Evolutionary conservation across 2,329 filamentous ascomycete species (phyloP), one percentile per base, ranked within the genome.

Genomic region (Thielaviopsis punctulata): DNA sequence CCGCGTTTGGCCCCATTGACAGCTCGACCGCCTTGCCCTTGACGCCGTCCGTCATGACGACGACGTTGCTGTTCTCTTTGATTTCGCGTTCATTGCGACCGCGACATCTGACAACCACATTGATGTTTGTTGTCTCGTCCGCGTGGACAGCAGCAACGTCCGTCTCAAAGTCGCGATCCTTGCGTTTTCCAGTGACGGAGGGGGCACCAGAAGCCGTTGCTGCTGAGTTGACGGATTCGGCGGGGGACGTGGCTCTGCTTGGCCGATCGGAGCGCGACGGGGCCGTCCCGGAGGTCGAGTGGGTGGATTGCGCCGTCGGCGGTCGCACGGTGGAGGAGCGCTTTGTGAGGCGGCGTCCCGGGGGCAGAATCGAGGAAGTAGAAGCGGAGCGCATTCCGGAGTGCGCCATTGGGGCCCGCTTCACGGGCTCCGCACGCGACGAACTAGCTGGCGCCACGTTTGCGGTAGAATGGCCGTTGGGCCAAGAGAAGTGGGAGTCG

Each of bases 71-170:
- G 67, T 95, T 98, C 66, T 98, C 92, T 59, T 81, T 77, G 51
- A 95, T 81, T 68, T 98, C 92, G 59, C 90, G 82, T 59, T 95
- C 86, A 63, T 86, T 96, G 57, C 92, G 83, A 4, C 90, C 92
- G 59, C 92, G 79, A 69, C 90, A 98, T 57, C 92, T 78, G 54
- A 98, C 93, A 30, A 96, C 89, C 46, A 98, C 92, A 64, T 93
- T 92, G 67, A 98, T 98, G 64, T 95, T 98, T 7, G 90, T 96
- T 66, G 94, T 88, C 60, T 89, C 82, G 49, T 76, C 76, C 52
- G n/a, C 30, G 30, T 68, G 67, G 45, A 78, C 75, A 2, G 72
- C 65, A 7, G 39, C 43, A 36, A 57, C 45, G 27, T 85, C 79
- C 5, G 75, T 66, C 45, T 90, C 89, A 62, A 82, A 90, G 36